Percentiles rank a stretch among this genome's conserved stretches.
Evolutionary conservation across 352 stramenopile species (phyloP).

Genomic region (Globisporangium viniferum): DNA sequence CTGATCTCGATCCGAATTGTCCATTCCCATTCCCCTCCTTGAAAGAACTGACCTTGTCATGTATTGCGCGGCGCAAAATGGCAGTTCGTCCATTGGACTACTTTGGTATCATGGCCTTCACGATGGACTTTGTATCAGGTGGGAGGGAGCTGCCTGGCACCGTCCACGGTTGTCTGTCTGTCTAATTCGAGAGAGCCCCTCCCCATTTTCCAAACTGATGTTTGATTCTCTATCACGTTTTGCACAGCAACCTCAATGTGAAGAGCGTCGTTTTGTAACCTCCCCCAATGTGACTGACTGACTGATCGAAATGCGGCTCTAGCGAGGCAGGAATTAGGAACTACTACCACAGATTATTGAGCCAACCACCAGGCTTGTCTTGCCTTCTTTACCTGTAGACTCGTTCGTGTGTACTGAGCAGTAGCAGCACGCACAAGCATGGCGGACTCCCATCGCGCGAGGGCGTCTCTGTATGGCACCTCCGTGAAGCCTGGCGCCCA

Average conservation of each 20-base stretch:
- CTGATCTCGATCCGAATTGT: neutral
- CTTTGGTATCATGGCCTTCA: neutral
- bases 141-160: neutral
- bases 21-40: too few relatives aligned
- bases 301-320: neutral
- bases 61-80: too few relatives aligned
- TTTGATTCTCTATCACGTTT: neutral
- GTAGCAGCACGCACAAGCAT: neutral
- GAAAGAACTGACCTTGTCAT: too few relatives aligned
- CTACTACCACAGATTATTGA: neutral
- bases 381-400: neutral
- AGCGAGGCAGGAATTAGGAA: neutral
- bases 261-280: constrained; percentile 1
- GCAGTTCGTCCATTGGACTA: too few relatives aligned
- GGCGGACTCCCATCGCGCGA: constrained; percentile 4
- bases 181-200: neutral
- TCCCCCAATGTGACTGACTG: neutral
- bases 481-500: neutral
- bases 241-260: neutral
- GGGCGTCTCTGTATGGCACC: neutral
- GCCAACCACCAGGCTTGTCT: neutral
- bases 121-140: neutral
- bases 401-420: neutral
- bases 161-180: neutral
- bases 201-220: neutral